Base-by-base conservation (phyloP, 768 basidiomycete genomes). In the Dendrothele bispora region DNA sequence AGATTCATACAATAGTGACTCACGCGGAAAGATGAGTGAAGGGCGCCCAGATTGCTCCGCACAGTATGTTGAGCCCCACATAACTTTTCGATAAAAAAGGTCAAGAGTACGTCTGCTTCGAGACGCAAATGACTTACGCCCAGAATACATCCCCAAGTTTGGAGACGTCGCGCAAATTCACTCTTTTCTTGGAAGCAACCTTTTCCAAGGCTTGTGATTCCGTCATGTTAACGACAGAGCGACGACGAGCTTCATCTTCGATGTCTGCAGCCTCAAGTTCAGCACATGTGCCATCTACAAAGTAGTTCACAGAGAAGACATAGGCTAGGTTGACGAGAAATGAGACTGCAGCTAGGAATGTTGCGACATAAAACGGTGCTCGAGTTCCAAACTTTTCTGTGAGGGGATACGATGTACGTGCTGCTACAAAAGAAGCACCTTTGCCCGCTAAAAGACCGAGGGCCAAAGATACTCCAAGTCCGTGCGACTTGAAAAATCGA, bases 381-480 rank as follows among this genome's bases (percentile, higher is more conserved):
- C 82, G 79, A 1, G 80, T 72, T 1, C 87, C 87, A 52, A 79
- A 86, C 5, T 62, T 59, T 52, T 85, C 77, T 1, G 84, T 79
- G n/a, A 92, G 77, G 0, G 88, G 87, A 60, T 89, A 87, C 3
- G 85, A 82, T 5, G 86, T 83, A 30, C 84, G 75, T 3, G 88
- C 87, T 20, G 88, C 79, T 27, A 89, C 51, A 60, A 91, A 93
- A 5, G 86, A 86, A 0, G 87, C 79, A 8, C 76, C 80, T 63
- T 91, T 93, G 28, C 91, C 91, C 3, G 81, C 85, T 20, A 93
- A 76, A 14, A 93, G 82, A 18, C 90, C 91, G n/a, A 91, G 72
- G 0, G 88, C 88, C 68, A 93, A 80, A 1, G 86, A 86, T 7
- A 84, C 70, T 1, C 86, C 90, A 1, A 91, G 71, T 2, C 86